Percentiles rank a stretch among this genome's conserved stretches.
Conservation (phyloP, 1,284 basidiomycete genomes). For the Naganishia albida region DNA sequence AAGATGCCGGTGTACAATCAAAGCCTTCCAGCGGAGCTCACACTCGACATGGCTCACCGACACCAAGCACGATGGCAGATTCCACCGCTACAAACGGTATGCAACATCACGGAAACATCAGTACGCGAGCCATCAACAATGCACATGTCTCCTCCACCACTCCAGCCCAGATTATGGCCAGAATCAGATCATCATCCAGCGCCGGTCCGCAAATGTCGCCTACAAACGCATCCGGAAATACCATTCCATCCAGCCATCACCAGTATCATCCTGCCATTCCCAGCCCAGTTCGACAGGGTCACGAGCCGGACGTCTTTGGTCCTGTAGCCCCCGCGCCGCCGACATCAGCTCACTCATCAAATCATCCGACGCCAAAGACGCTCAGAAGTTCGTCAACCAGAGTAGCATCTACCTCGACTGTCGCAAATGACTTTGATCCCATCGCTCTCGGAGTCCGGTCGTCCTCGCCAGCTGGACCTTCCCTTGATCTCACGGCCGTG, state of each 20-base stretch:
- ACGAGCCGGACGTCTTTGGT: constrained; percentile 17
- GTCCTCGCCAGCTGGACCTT: constrained; percentile 17
- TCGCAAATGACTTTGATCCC: constrained; percentile 11
- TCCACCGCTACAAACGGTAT: not conserved
- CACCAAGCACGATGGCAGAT: constrained; percentile 3
- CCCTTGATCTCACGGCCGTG: constrained; percentile 11
- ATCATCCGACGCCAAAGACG: constrained; percentile 3
- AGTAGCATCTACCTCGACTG: constrained; percentile 1
- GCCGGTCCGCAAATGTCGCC: constrained; percentile 11
- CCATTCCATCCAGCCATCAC: not conserved
- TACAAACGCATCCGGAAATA: constrained; percentile 9
- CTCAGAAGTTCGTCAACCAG: constrained; percentile 2
- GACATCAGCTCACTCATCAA: not conserved
- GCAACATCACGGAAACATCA: constrained; percentile 1
- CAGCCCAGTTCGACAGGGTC: constrained; percentile 18
- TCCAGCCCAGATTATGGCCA: constrained; percentile 7
- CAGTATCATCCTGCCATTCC: constrained; percentile 1
- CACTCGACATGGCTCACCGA: constrained; percentile 9
- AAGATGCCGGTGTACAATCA: constrained; percentile 4
- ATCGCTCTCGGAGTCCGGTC: constrained; percentile 20
- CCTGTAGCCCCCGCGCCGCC: not conserved
- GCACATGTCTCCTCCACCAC: not conserved
- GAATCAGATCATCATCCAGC: constrained; percentile 18
- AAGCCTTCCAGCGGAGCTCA: constrained; percentile 6
- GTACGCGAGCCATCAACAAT: not conserved